Evolutionary conservation across 2,329 filamentous ascomycete species (phyloP).

Genomic region (Penicillium janthinellum): DNA sequence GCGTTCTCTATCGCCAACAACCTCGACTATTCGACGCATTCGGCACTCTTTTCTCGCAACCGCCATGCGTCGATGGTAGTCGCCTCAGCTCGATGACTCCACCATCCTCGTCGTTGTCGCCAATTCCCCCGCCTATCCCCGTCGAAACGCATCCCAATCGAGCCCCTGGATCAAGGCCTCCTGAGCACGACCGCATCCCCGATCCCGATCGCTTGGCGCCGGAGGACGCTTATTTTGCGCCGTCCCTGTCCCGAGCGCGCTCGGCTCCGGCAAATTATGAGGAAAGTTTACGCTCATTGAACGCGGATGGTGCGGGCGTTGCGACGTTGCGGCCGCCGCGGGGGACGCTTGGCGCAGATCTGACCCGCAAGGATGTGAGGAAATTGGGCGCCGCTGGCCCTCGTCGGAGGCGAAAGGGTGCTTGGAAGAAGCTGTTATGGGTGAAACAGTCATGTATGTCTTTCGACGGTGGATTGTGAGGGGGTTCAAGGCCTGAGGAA

Average conservation of each 20-base stretch:
- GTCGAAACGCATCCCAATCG: constrained; percentile 51
- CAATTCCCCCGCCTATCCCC: constrained; percentile 48
- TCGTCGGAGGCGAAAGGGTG: constrained; percentile 68
- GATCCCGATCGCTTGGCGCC: constrained; percentile 74
- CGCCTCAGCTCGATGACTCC: constrained; percentile 36
- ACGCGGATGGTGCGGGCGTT: constrained; percentile 46
- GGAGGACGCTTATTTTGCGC: constrained; percentile 75
- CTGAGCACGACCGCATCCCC: constrained; percentile 44
- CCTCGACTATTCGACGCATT: background rate
- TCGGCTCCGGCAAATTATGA: constrained; percentile 44
- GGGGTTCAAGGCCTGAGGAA: background rate
- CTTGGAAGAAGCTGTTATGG: constrained; percentile 97
- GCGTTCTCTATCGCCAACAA: constrained; percentile 12
- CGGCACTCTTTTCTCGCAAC: constrained; percentile 9
- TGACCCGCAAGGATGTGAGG: constrained; percentile 47
- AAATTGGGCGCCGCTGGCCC: constrained; percentile 61
- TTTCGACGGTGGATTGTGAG: background rate
- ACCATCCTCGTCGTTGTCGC: constrained; percentile 36
- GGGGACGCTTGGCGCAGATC: constrained; percentile 40
- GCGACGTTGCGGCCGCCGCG: constrained; percentile 47
- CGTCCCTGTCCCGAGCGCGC: constrained; percentile 61
- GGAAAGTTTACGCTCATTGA: constrained; percentile 35
- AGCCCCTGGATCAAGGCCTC: constrained; percentile 38
- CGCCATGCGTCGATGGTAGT: constrained; percentile 34
- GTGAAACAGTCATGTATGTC: constrained; percentile 87